A percentile compares a stretch with the other conserved stretches of the same genome.
phyloP scores from a whole-genome alignment of 345 rosid species.

The Citrus glauca region DNA sequence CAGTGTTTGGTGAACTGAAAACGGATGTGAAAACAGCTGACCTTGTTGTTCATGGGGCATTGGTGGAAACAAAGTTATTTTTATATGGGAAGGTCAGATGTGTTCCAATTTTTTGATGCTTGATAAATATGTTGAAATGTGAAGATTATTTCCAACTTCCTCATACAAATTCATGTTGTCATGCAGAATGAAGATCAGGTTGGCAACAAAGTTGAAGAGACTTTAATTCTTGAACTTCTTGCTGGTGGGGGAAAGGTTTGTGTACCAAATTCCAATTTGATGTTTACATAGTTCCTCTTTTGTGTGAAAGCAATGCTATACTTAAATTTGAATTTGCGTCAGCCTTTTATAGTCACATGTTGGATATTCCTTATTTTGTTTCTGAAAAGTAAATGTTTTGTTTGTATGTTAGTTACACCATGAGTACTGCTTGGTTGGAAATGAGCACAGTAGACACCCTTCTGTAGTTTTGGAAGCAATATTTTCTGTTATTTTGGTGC shows the following conservation, averaged over 20 bases:
- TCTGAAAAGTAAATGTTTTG: neutral
- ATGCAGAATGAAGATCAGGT: slow-evolving; percentile 48
- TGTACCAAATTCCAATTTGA: slow-evolving; percentile 9
- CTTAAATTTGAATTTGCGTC: neutral
- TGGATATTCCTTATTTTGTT: neutral
- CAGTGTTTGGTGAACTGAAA: slow-evolving; percentile 36
- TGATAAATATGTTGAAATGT: slow-evolving; percentile 1
- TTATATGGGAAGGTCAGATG: slow-evolving; percentile 76
- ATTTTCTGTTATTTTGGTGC: neutral
- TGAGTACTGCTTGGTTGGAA: neutral
- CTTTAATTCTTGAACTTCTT: slow-evolving; percentile 68
- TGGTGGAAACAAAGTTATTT: slow-evolving; percentile 70
- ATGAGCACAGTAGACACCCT: neutral
- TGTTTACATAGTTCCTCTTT: neutral
- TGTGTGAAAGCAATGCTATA: no score
- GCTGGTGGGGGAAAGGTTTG: slow-evolving; percentile 96
- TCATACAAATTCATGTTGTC: neutral
- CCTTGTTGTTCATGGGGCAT: slow-evolving; percentile 76
- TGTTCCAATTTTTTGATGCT: slow-evolving; percentile 13
- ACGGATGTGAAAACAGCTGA: slow-evolving; percentile 55
- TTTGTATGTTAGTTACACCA: neutral
- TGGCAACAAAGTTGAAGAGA: slow-evolving; percentile 56
- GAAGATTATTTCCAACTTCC: neutral
- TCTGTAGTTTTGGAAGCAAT: neutral
- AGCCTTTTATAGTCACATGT: neutral